Evolutionary conservation across 306 rosid genomes (phyloP).

Genomic region (Corylus americana): DNA sequence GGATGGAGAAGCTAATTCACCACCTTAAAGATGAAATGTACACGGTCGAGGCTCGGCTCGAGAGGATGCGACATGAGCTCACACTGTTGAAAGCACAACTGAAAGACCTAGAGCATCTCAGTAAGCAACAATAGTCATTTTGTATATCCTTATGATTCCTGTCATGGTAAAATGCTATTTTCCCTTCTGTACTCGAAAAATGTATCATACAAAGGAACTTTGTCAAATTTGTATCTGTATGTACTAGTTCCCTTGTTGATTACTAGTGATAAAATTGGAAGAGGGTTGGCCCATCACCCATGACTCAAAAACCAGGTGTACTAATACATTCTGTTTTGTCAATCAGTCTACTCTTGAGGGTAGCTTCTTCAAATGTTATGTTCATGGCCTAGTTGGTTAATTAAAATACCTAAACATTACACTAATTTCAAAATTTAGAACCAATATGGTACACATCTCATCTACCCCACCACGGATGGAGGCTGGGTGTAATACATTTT

Average conservation of each 20-base stretch:
- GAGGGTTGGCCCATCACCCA: not conserved
- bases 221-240: not conserved
- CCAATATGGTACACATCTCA: too few species aligned
- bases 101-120: conserved; percentile 48
- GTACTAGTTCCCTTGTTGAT: not conserved
- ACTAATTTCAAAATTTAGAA: too few species aligned
- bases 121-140: conserved; percentile 22
- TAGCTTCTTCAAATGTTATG: not conserved
- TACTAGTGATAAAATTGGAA: not conserved
- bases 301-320: not conserved
- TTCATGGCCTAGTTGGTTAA: not conserved
- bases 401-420: not conserved
- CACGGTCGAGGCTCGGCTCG: conserved; percentile 83
- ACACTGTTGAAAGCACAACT: conserved; percentile 69
- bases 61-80: conserved; percentile 76
- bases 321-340: not conserved
- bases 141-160: conserved; percentile 2
- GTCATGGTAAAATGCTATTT: conserved; percentile 10
- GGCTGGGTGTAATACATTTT: too few species aligned
- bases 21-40: conserved; percentile 90
- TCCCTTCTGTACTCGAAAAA: not conserved
- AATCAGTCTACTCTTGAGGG: not conserved
- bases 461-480: too few species aligned
- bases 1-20: conserved; percentile 88
- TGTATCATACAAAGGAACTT: not conserved